These are phyloP conservation scores for Crithidia expoeki DNA, from an alignment of 208 protist genomes.

Conservation along the genomic window DNA sequence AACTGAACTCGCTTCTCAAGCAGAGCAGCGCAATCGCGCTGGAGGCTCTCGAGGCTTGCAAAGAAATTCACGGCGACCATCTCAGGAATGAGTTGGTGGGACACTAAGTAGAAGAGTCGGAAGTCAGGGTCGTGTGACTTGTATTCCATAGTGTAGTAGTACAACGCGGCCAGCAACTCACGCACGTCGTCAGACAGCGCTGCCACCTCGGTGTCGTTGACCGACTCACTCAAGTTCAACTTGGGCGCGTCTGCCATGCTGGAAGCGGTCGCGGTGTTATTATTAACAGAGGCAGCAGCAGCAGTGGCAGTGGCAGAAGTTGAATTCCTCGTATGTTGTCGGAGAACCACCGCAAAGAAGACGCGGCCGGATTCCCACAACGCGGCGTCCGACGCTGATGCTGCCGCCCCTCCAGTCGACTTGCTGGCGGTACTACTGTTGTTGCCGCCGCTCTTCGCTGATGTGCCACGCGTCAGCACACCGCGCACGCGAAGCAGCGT, in stretches of 20 bases:
- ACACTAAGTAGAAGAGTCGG: slow-evolving; percentile 84
- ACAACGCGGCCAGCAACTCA: slow-evolving; percentile 77
- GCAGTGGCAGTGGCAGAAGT: background rate
- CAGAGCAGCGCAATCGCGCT: slow-evolving; percentile 38
- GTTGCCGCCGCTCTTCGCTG: background rate
- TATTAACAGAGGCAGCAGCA: background rate
- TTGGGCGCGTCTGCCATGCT: background rate
- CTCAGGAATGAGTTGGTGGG: slow-evolving; percentile 86
- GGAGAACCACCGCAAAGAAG: slow-evolving; percentile 59
- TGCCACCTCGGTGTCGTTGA: slow-evolving; percentile 43
- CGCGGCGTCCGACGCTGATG: slow-evolving; percentile 1
- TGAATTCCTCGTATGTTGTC: background rate
- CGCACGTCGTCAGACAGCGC: slow-evolving; percentile 44
- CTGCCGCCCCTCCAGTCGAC: background rate
- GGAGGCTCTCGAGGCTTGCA: slow-evolving; percentile 68
- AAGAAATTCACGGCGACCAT: slow-evolving; percentile 88
- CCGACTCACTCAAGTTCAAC: background rate
- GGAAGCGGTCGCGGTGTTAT: background rate
- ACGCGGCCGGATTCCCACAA: slow-evolving; percentile 49
- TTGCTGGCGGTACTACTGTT: background rate
- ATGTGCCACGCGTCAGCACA: slow-evolving; percentile 15
- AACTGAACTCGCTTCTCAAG: slow-evolving; percentile 26
- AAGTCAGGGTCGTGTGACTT: slow-evolving; percentile 82
- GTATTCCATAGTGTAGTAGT: slow-evolving; percentile 86
- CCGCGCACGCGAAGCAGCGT: slow-evolving; percentile 29